Conservation (phyloP, 139 green algal genomes). For the Mesotaenium endlicherianum region DNA sequence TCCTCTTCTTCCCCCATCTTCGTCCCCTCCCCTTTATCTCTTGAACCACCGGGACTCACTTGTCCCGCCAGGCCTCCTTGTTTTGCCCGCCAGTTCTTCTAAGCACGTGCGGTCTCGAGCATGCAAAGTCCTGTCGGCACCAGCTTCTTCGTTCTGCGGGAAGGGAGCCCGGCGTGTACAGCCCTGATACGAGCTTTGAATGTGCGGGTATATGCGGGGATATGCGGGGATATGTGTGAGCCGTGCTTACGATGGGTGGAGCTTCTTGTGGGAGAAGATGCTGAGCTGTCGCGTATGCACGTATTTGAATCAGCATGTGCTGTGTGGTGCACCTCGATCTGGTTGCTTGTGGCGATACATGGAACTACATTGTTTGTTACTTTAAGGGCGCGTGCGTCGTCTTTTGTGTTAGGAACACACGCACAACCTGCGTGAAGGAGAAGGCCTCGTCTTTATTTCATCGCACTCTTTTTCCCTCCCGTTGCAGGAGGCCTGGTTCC, state of each 20-base stretch:
- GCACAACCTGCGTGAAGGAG: neutral
- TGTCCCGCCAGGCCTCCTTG: neutral
- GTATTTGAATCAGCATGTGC: neutral
- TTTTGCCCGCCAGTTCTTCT: neutral
- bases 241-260: neutral
- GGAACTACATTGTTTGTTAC: neutral
- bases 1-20: neutral
- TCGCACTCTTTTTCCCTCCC: neutral
- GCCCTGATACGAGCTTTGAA: no score
- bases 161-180: no score
- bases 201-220: no score
- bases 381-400: neutral
- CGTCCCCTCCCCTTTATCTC: neutral
- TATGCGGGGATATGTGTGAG: no score
- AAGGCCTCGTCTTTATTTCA: neutral
- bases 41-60: neutral
- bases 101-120: neutral
- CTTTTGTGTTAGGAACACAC: neutral
- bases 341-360: neutral
- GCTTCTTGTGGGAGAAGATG: neutral
- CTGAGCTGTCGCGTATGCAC: neutral
- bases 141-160: no score
- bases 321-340: neutral
- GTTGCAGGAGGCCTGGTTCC: conserved; percentile 33
- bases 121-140: neutral